These are phyloP conservation scores for Mitragyna speciosa DNA, from an alignment of 257 asterid species.

Conservation along the genomic window DNA sequence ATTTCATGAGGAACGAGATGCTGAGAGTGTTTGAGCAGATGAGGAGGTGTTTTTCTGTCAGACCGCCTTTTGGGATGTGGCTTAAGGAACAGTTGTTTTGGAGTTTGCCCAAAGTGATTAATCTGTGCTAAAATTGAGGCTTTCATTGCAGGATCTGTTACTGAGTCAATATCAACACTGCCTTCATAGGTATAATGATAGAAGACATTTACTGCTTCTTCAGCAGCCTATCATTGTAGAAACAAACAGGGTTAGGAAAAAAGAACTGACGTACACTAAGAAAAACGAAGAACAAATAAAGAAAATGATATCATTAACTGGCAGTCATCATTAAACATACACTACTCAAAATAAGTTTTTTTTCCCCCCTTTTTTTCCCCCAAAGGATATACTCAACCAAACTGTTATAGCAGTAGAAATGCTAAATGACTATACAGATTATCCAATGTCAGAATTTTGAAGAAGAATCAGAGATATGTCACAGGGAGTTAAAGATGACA, in stretches of 20 bases:
- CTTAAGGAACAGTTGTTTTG: constrained; percentile 84
- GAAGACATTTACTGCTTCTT: constrained; percentile 96
- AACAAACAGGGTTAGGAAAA: constrained; percentile 6
- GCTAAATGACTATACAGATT: not conserved
- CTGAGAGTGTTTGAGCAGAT: constrained; percentile 70
- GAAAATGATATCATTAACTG: not conserved
- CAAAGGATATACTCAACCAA: not conserved
- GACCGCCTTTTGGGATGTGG: constrained; percentile 91
- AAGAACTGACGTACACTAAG: not conserved
- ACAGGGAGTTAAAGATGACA: not conserved
- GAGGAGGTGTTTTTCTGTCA: constrained; percentile 70
- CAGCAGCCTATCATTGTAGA: constrained; percentile 75
- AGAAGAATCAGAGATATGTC: not conserved
- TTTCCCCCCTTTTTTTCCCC: not conserved
- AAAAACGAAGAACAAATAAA: not conserved
- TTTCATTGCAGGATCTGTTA: constrained; percentile 95
- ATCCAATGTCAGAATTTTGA: not conserved
- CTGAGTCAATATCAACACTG: constrained; percentile 96
- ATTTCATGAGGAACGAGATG: constrained; percentile 76
- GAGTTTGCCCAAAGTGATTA: constrained; percentile 98
- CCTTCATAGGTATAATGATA: constrained; percentile 99
- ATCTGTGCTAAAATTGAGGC: constrained; percentile 98
- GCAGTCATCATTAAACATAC: not conserved
- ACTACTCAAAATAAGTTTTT: not conserved
- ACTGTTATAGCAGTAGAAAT: not conserved